Evolutionary conservation across 805 yeast species (phyloP).

Genomic region (Starmerella cellae): DNA sequence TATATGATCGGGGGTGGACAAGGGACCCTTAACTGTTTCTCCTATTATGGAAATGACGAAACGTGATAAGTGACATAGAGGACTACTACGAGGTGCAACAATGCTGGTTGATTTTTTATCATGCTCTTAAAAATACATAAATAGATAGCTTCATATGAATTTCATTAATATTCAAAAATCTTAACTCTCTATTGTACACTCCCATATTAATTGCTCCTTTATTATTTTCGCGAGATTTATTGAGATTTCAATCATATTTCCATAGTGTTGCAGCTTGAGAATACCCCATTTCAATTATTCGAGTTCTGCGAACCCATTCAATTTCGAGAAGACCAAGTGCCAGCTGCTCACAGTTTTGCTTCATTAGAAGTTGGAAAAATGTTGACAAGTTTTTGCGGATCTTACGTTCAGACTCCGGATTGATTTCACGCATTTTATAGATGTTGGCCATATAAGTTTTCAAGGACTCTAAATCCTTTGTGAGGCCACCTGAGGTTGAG

Average conservation of each 20-base stretch:
- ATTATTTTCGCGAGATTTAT: too few species aligned
- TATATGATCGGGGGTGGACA: too few species aligned
- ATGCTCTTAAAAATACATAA: too few species aligned
- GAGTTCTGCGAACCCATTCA: constrained; percentile 22
- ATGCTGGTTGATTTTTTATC: too few species aligned
- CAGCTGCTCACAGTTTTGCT: constrained; percentile 10
- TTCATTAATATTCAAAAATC: too few species aligned
- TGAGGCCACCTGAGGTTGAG: background rate
- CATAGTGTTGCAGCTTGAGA: background rate
- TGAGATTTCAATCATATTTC: background rate
- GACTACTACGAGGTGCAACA: too few species aligned
- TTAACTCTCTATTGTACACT: too few species aligned
- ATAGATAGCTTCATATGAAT: too few species aligned
- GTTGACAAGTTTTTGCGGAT: constrained; percentile 6
- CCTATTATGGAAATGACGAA: too few species aligned
- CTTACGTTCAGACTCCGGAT: constrained; percentile 5
- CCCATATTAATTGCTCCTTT: too few species aligned
- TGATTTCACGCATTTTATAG: constrained; percentile 10
- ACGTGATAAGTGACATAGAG: too few species aligned
- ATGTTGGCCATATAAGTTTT: constrained; percentile 13
- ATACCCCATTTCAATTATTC: constrained; percentile 10
- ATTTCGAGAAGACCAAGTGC: constrained; percentile 21
- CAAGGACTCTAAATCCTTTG: constrained; percentile 10
- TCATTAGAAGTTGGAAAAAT: constrained; percentile 12
- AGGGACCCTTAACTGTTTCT: too few species aligned